phyloP scores from a whole-genome alignment of 768 basidiomycete species.

The Lentinula sp. region DNA sequence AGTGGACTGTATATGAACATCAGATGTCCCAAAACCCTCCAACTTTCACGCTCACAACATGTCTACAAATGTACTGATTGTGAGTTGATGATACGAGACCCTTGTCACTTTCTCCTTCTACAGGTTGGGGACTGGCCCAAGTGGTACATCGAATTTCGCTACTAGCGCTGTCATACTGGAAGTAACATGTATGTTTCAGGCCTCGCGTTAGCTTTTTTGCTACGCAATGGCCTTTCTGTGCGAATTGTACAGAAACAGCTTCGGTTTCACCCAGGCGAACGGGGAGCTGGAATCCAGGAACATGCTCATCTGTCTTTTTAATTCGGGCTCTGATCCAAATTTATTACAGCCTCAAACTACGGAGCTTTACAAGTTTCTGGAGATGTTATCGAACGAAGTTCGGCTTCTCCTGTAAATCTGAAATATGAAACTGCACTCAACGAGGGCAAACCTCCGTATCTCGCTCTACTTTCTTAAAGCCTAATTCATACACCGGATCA shows the following conservation, averaged over 20 bases:
- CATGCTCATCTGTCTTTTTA: neutral
- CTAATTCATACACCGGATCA: conserved; percentile 11
- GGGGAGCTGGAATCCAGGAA: conserved; percentile 21
- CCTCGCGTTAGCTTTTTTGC: conserved; percentile 21
- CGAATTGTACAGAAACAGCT: conserved; percentile 24
- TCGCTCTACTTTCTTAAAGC: neutral
- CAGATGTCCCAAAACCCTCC: no score
- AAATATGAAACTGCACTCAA: conserved; percentile 11
- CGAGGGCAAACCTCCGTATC: neutral
- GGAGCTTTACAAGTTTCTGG: conserved; percentile 21
- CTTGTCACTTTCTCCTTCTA: neutral
- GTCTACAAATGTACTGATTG: neutral
- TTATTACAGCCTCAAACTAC: conserved; percentile 16
- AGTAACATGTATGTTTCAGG: conserved; percentile 9
- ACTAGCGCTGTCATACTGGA: neutral
- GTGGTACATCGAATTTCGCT: neutral
- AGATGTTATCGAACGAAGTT: conserved; percentile 8
- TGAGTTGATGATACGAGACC: no score
- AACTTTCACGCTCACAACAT: neutral
- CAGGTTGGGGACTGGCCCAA: conserved; percentile 5
- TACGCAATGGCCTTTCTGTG: conserved; percentile 22
- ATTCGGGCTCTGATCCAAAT: neutral
- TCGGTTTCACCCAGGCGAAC: conserved; percentile 13
- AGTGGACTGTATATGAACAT: neutral
- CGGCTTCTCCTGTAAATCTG: neutral